Evolutionary conservation across 2,329 filamentous ascomycete genomes (phyloP).

Genomic region (Trichothecium roseum): DNA sequence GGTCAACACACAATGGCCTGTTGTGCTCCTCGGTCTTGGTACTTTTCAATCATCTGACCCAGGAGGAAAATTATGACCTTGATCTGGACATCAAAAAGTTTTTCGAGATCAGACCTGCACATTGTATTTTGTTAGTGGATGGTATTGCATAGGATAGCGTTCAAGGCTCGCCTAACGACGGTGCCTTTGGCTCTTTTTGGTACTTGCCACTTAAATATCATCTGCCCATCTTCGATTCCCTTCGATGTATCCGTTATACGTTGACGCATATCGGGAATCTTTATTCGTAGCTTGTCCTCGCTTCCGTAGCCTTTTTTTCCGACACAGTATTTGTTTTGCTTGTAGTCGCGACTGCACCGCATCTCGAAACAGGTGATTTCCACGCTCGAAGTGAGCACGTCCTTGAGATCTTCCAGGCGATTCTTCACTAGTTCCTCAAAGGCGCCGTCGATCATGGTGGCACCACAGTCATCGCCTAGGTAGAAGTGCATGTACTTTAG

Average conservation of each 20-base stretch:
- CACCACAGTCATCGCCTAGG: background rate
- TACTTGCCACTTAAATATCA: constrained; percentile 1
- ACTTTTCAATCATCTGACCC: background rate
- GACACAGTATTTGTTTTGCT: background rate
- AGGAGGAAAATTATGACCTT: background rate
- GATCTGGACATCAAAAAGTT: background rate
- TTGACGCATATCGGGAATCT: background rate
- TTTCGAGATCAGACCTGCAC: background rate
- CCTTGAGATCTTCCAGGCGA: background rate
- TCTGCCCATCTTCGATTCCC: background rate
- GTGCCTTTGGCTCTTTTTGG: too few relatives aligned
- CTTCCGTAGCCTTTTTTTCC: background rate
- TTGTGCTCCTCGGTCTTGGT: background rate
- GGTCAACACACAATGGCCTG: background rate
- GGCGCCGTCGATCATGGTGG: background rate
- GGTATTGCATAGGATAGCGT: too few relatives aligned
- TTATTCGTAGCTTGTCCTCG: background rate
- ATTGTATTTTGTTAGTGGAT: too few relatives aligned
- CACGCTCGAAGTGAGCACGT: background rate
- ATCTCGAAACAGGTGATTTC: background rate
- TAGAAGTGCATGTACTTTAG: too few relatives aligned
- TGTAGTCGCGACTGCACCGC: background rate
- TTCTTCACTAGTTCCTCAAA: background rate
- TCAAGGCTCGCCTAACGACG: too few relatives aligned
- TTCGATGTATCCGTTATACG: background rate